Conservation (phyloP, 345 rosid species). For the Sisymbrium altissimum region DNA sequence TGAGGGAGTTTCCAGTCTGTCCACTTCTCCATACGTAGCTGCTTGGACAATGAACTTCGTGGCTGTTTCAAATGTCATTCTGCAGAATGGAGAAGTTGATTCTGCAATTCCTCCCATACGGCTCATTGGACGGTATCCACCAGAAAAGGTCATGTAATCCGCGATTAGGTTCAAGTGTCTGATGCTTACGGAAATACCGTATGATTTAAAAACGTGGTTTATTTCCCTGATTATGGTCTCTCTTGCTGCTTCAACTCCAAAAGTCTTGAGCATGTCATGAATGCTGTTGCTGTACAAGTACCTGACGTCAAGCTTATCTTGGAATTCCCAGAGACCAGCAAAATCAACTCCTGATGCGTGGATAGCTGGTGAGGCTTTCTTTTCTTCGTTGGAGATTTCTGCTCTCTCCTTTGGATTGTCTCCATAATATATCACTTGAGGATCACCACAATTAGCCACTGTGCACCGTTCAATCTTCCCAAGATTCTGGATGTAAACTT, state of each 20-base stretch:
- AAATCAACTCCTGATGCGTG: conserved; percentile 77
- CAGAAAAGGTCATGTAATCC: conserved; percentile 85
- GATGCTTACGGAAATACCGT: conserved; percentile 71
- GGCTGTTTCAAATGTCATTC: conserved; percentile 95
- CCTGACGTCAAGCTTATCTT: conserved; percentile 69
- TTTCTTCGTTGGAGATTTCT: conserved; percentile 47
- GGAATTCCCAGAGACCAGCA: conserved; percentile 56
- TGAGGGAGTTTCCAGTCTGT: conserved; percentile 76
- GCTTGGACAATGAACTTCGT: conserved; percentile 90
- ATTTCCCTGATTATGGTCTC: conserved; percentile 84
- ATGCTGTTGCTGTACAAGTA: conserved; percentile 79
- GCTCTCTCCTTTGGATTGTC: conserved; percentile 64
- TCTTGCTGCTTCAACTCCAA: conserved; percentile 96
- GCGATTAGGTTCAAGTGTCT: conserved; percentile 84
- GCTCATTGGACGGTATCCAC: conserved; percentile 88
- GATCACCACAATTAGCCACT: conserved; percentile 53
- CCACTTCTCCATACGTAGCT: conserved; percentile 63
- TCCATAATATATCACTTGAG: conserved; percentile 79
- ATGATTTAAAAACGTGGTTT: conserved; percentile 72
- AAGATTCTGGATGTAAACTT: conserved; percentile 75
- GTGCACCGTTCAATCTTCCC: conserved; percentile 69
- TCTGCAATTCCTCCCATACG: conserved; percentile 86
- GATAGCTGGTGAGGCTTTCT: conserved; percentile 61
- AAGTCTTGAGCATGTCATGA: conserved; percentile 68
- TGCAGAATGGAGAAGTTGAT: conserved; percentile 71